Base-by-base conservation (phyloP, 805 yeast genomes). In the Saccharomycopsis microspora region DNA sequence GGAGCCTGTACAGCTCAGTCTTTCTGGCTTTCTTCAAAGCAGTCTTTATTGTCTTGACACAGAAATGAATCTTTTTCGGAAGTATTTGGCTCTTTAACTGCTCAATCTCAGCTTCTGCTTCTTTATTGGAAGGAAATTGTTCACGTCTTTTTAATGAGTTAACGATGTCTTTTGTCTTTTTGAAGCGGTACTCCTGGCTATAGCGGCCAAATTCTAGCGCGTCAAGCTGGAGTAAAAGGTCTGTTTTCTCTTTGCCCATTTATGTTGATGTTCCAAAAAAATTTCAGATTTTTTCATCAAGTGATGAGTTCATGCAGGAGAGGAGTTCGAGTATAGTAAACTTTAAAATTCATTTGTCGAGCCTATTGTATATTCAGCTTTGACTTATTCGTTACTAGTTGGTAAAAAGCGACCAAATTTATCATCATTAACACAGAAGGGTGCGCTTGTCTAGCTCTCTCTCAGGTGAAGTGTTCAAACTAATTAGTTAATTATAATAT, bases 41-140 rank as follows among this genome's bases (percentile, higher is more conserved):
- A 37, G 72, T 70, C 33, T 55, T 57, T 44, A 75, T 58, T 49
- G 71, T 72, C 40, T 62, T 65, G 9, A 64, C 46, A 0, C 75
- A 63, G 5, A 72, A 70, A 55, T 75, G 74, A 44, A 68, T 64
- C 55, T 80, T 80, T 42, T 72, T 69, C 5, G 62, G 66, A 51
- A 76, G 74, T 4, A 70, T 59, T 32, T 69, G 73, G 1, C 54
- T 39, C 54, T 77, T 74, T 43, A 77, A 60, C 1, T 67, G 64
- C 4, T 57, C 54, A 7, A 80, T 78, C 60, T 69, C 70, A 30
- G 62, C 50, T 1, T 80, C 82, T 3, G 71, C 75, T 8, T 65
- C 64, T 48, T 61, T 60, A 4, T 66, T 51, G 32, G 63, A 45
- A 7, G 76, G 76, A 7, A 71, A 57, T 47, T 66, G 64, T 47